These are phyloP conservation scores for Ploettnerulaceae sp. DNA, from an alignment of 2,329 filamentous ascomycete species.

Conservation along the genomic window DNA sequence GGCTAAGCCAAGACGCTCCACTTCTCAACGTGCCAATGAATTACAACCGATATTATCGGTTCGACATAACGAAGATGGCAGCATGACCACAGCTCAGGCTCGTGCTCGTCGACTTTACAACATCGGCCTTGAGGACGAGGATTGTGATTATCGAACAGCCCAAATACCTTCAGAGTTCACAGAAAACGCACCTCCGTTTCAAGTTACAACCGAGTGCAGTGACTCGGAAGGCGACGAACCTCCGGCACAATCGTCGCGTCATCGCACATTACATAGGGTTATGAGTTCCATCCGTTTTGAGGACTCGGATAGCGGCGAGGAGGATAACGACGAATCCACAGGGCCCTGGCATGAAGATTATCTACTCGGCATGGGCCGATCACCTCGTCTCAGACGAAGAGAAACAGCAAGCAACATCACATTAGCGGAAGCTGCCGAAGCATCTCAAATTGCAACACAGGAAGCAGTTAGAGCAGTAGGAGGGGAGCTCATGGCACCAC, in stretches of 20 bases:
- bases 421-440: slow-evolving; percentile 30
- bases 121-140: slow-evolving; percentile 35
- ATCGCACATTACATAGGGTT: slow-evolving; percentile 47
- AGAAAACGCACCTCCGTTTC: slow-evolving; percentile 44
- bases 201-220: slow-evolving; percentile 55
- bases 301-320: slow-evolving; percentile 31
- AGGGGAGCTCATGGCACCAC: slow-evolving; percentile 61
- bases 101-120: slow-evolving; percentile 43
- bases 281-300: slow-evolving; percentile 50
- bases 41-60: slow-evolving; percentile 45
- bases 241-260: slow-evolving; percentile 20
- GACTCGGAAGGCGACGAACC: slow-evolving; percentile 49
- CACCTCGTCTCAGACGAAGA: slow-evolving; percentile 22
- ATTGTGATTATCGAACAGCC: slow-evolving; percentile 43
- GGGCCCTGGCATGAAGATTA: slow-evolving; percentile 26
- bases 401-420: slow-evolving; percentile 33
- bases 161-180: slow-evolving; percentile 55
- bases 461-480: slow-evolving; percentile 53
- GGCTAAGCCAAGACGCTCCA: slow-evolving; percentile 19
- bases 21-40: slow-evolving; percentile 29
- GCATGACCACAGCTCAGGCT: slow-evolving; percentile 41
- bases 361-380: slow-evolving; percentile 11
- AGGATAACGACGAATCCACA: slow-evolving; percentile 12
- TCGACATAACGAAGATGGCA: slow-evolving; percentile 48
- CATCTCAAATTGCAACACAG: slow-evolving; percentile 46